These are phyloP conservation scores for Colletotrichum tamarilloi DNA, from an alignment of 2,329 filamentous ascomycete species.

Conservation along the genomic window DNA sequence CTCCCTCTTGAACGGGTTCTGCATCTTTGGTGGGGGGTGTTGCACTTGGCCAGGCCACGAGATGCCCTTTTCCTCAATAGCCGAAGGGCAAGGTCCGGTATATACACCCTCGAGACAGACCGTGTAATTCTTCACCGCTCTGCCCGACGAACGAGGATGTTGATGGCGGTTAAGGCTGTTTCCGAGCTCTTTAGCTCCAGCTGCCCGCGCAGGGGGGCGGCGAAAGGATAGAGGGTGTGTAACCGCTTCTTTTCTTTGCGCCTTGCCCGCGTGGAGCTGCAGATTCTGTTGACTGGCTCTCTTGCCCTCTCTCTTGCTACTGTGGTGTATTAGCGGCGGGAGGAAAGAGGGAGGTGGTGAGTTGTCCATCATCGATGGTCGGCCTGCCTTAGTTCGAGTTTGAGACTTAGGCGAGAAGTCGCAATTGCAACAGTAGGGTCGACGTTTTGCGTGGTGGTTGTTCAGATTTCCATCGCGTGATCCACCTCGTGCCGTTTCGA, in stretches of 20 bases:
- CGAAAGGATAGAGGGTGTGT: background rate
- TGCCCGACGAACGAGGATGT: constrained; percentile 2
- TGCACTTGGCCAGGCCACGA: background rate
- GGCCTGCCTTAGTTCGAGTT: background rate
- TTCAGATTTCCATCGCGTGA: background rate
- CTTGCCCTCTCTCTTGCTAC: background rate
- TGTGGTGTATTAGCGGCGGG: background rate
- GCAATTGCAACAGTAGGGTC: background rate
- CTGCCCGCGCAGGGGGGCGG: background rate
- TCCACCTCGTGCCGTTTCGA: background rate
- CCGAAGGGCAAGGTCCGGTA: background rate
- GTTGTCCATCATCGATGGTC: background rate
- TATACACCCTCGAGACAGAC: background rate
- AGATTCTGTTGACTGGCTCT: background rate
- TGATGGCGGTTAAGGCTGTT: background rate
- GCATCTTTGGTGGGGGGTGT: background rate
- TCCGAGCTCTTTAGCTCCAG: constrained; percentile 4
- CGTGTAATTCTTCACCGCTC: constrained; percentile 13
- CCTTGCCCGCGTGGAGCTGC: background rate
- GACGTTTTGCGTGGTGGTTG: background rate
- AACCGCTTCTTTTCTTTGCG: background rate
- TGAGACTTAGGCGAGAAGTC: background rate
- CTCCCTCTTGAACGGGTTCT: background rate
- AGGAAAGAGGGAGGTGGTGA: background rate
- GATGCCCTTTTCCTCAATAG: background rate